phyloP scores from a whole-genome alignment of 1,284 basidiomycete genomes.

The Marasmius oreades region DNA sequence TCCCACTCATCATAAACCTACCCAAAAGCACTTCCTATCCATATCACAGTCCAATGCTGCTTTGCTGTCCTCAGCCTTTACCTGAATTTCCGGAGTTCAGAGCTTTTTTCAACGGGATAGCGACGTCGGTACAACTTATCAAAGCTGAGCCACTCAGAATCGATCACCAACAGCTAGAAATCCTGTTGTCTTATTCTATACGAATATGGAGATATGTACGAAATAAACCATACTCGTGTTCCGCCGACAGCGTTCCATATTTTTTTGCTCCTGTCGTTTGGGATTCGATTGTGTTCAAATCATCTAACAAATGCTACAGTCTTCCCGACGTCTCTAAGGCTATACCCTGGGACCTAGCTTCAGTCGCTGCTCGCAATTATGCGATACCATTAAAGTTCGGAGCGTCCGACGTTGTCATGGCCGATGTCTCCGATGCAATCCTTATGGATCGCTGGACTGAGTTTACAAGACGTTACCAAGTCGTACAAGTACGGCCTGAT shows the following conservation, averaged over 20 bases:
- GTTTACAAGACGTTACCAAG: slow-evolving; percentile 66
- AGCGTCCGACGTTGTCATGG: slow-evolving; percentile 35
- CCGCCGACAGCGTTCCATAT: slow-evolving; percentile 51
- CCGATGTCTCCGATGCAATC: slow-evolving; percentile 55
- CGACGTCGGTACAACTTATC: slow-evolving; percentile 39
- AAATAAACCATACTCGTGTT: slow-evolving; percentile 63
- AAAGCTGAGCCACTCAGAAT: slow-evolving; percentile 48
- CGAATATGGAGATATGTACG: slow-evolving; percentile 56
- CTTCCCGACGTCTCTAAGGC: slow-evolving; percentile 37
- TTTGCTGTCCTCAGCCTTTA: slow-evolving; percentile 64
- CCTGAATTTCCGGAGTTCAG: slow-evolving; percentile 52
- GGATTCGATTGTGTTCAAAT: slow-evolving; percentile 29
- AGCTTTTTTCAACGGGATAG: slow-evolving; percentile 52
- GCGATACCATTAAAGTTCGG: slow-evolving; percentile 46
- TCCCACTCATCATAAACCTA: slow-evolving; percentile 52
- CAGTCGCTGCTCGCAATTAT: slow-evolving; percentile 46
- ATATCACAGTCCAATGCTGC: slow-evolving; percentile 50
- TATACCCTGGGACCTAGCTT: slow-evolving; percentile 65
- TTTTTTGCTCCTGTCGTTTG: slow-evolving; percentile 58
- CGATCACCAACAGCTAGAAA: slow-evolving; percentile 40
- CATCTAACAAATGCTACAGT: slow-evolving; percentile 22
- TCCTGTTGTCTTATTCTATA: slow-evolving; percentile 58
- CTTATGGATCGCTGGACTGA: slow-evolving; percentile 75
- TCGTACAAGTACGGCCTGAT: slow-evolving; percentile 54
- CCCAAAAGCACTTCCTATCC: slow-evolving; percentile 25